Percentiles rank a stretch among this genome's conserved stretches.
These are phyloP conservation scores for Amorphotheca resinae DNA, from an alignment of 495 filamentous ascomycete species.

Conservation along the genomic window DNA sequence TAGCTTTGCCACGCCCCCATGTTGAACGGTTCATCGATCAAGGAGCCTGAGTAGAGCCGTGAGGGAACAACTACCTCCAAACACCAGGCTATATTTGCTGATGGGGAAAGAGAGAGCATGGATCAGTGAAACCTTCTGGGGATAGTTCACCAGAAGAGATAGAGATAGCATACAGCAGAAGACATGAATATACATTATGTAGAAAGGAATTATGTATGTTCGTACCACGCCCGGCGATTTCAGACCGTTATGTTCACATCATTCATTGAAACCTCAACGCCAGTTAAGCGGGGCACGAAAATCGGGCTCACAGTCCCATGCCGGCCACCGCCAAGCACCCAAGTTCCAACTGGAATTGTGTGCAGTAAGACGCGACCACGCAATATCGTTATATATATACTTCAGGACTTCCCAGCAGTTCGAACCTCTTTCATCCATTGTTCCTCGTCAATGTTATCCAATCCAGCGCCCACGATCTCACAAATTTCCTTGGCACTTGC, in stretches of 20 bases:
- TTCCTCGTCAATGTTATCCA: constrained; percentile 43
- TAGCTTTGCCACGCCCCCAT: too few relatives aligned
- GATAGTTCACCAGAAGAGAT: too few relatives aligned
- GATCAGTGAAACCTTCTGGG: too few relatives aligned
- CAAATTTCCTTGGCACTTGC: constrained; percentile 18
- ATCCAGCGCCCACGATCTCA: constrained; percentile 6
- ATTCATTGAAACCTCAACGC: not conserved
- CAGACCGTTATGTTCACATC: not conserved
- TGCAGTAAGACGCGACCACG: not conserved
- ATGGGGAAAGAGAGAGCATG: too few relatives aligned
- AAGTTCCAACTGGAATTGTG: not conserved
- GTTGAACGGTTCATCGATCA: too few relatives aligned
- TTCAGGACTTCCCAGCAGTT: constrained; percentile 47
- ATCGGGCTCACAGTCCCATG: not conserved
- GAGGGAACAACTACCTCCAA: too few relatives aligned
- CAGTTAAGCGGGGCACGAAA: not conserved
- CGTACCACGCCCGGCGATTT: not conserved
- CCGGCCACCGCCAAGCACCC: not conserved
- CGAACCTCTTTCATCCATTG: constrained; percentile 58
- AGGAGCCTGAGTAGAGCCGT: too few relatives aligned
- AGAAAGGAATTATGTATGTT: not conserved
- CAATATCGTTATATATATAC: not conserved
- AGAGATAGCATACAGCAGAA: too few relatives aligned
- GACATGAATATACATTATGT: too few relatives aligned
- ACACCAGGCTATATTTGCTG: too few relatives aligned